Base-by-base conservation (phyloP, 1,139 yeast species). In the Kurtzmaniella quercitrusa region DNA sequence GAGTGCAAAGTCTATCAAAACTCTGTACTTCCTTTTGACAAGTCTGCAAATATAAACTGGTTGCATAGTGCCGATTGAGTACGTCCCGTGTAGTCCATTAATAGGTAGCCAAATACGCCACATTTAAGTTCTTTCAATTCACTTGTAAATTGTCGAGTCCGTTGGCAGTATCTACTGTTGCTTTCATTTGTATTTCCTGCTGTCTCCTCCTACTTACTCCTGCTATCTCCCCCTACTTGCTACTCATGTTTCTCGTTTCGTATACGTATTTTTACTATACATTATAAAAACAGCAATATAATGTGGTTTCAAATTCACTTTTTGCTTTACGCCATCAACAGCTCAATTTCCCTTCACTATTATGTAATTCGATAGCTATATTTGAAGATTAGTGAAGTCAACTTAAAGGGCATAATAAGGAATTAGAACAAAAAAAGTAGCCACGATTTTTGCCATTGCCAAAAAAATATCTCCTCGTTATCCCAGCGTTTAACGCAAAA, bases 401-500 rank as follows among this genome's bases (percentile, higher is more conserved):
- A 21, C 8, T 27, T 10, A 10, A 3, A 27, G 3, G 31, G 31
- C 31, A 27, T 27, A 27, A n/a, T 27, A 10, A 27, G 12, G 31
- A 27, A 27, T 27, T 27, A 27, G 10, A 27, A 27, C 5, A 5
- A 5, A n/a, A n/a, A 27, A 27, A n/a, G 31, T 27, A 11, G 12
- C 31, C 12, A 27, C 31, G 31, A 27, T 27, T 27, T n/a, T 27
- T 27, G 31, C 31, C 31, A 27, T 27, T 21, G 23, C 23, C 23
- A 21, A 5, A 21, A n/a, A 27, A 21, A 18, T 37, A 24, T 29
- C 36, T 14, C 18, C 18, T 21, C 17, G 33, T 18, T 27, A 10
- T 27, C 3, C 31, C 31, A n/a, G 14, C 31, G 9, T 19, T 50
- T 64, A 74, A 62, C 80, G 77, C 53, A 75, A 74, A 60, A 77